These are phyloP conservation scores for Rhodotorula toruloides DNA, from an alignment of 768 basidiomycete genomes.

Conservation along the genomic window DNA sequence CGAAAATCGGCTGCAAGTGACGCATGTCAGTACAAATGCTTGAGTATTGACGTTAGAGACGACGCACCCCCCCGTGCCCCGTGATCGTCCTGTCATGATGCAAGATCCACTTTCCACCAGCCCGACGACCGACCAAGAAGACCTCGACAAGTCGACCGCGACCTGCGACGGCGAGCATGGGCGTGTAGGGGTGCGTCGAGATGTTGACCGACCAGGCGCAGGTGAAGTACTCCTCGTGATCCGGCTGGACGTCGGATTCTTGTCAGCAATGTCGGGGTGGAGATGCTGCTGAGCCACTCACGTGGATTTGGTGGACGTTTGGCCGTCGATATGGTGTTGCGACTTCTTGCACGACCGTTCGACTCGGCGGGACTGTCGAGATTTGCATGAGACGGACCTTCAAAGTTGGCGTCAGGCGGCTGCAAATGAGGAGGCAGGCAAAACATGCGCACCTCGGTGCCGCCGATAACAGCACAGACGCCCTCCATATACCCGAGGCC, in stretches of 20 bases:
- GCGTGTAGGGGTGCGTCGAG: conserved; percentile 18
- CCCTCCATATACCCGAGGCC: conserved; percentile 4
- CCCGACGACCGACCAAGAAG: neutral
- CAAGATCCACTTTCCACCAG: neutral
- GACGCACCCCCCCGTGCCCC: conserved; percentile 20
- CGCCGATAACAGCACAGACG: conserved; percentile 11
- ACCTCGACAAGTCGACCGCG: conserved; percentile 3
- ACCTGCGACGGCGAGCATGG: conserved; percentile 20
- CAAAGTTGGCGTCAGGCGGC: neutral
- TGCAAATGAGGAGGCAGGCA: too few relatives aligned
- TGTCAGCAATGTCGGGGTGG: neutral
- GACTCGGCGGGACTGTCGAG: too few relatives aligned
- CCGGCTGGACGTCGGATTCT: neutral
- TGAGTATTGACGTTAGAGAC: neutral
- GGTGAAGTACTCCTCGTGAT: conserved; percentile 5
- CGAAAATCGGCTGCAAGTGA: conserved; percentile 2
- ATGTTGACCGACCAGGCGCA: conserved; percentile 23
- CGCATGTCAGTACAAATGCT: neutral
- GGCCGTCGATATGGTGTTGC: too few relatives aligned
- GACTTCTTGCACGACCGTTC: too few relatives aligned
- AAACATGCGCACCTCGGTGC: neutral
- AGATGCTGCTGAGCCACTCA: too few relatives aligned
- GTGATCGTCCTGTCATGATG: conserved; percentile 8
- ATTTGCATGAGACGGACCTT: too few relatives aligned
- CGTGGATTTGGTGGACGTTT: too few relatives aligned